phyloP scores from a whole-genome alignment of 805 yeast species.

The Lipomyces yamadae region DNA sequence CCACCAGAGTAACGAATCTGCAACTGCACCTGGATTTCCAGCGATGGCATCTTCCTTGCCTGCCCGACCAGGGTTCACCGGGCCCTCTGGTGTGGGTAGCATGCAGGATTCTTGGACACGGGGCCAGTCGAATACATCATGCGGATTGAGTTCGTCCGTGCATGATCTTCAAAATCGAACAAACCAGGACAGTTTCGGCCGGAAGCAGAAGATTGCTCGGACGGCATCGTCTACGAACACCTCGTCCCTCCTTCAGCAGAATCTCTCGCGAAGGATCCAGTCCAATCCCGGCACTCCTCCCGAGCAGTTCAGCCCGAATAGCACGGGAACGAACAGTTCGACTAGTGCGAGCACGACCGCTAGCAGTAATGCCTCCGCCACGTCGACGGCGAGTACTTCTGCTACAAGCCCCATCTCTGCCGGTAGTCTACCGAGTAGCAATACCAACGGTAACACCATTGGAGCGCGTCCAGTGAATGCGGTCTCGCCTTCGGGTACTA shows the following conservation, averaged over 20 bases:
- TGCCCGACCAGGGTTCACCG: conserved; percentile 13
- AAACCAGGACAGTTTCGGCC: conserved; percentile 33
- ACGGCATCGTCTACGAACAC: conserved; percentile 35
- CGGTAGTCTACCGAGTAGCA: conserved; percentile 6
- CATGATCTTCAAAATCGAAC: conserved; percentile 30
- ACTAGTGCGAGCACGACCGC: conserved; percentile 14
- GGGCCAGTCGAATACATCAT: not conserved
- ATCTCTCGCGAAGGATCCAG: conserved; percentile 33
- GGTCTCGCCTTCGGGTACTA: conserved; percentile 11
- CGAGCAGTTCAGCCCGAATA: conserved; percentile 33
- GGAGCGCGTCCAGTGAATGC: conserved; percentile 13
- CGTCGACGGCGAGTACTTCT: conserved; percentile 20
- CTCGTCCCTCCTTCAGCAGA: conserved; percentile 35
- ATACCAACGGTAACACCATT: not conserved
- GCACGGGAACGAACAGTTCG: conserved; percentile 9
- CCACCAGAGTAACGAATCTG: not conserved
- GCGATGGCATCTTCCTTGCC: conserved; percentile 17
- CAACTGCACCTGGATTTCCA: not conserved
- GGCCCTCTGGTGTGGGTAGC: conserved; percentile 12
- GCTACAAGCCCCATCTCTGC: conserved; percentile 22
- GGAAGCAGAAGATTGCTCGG: conserved; percentile 38
- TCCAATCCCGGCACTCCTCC: conserved; percentile 38
- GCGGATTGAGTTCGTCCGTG: conserved; percentile 17
- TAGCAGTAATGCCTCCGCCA: conserved; percentile 13
- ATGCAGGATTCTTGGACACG: conserved; percentile 18